These are phyloP conservation scores for Omphalea diandra DNA, from an alignment of 441 rosid genomes.

Conservation along the genomic window DNA sequence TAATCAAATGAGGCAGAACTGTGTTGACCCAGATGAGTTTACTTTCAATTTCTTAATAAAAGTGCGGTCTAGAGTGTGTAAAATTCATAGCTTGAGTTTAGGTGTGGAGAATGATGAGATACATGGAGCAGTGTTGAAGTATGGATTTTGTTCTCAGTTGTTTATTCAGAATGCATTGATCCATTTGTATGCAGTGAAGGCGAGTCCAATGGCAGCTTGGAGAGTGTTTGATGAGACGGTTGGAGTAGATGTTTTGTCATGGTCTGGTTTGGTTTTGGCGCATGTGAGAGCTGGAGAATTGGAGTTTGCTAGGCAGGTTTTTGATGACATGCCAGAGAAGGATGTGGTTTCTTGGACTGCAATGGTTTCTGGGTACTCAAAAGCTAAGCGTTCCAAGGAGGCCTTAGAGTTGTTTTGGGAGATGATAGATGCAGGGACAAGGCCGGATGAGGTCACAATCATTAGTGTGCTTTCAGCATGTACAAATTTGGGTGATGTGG, in stretches of 20 bases:
- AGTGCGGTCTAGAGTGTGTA: constrained; percentile 18
- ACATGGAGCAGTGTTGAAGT: constrained; percentile 19
- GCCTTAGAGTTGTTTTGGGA: constrained; percentile 25
- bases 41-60: constrained; percentile 30
- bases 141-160: constrained; percentile 22
- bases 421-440: constrained; percentile 17
- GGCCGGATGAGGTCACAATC: constrained; percentile 26
- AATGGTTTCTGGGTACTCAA: constrained; percentile 26
- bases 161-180: constrained; percentile 27
- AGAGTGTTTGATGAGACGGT: constrained; percentile 25
- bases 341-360: constrained; percentile 32
- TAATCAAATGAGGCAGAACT: constrained; percentile 22
- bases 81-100: not conserved
- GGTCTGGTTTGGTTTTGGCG: constrained; percentile 28
- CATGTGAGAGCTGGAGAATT: constrained; percentile 23
- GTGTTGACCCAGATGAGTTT: constrained; percentile 24
- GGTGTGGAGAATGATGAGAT: constrained; percentile 19
- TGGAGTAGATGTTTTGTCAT: constrained; percentile 24
- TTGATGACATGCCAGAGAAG: constrained; percentile 27
- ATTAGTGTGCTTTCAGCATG: constrained; percentile 29
- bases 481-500: constrained; percentile 20
- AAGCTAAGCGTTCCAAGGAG: constrained; percentile 18
- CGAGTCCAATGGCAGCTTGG: constrained; percentile 20
- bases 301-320: constrained; percentile 24
- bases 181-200: constrained; percentile 24